A percentile compares a stretch with the other conserved stretches of the same genome.
phyloP scores from a whole-genome alignment of 345 rosid genomes.

The Orychophragmus violaceus region DNA sequence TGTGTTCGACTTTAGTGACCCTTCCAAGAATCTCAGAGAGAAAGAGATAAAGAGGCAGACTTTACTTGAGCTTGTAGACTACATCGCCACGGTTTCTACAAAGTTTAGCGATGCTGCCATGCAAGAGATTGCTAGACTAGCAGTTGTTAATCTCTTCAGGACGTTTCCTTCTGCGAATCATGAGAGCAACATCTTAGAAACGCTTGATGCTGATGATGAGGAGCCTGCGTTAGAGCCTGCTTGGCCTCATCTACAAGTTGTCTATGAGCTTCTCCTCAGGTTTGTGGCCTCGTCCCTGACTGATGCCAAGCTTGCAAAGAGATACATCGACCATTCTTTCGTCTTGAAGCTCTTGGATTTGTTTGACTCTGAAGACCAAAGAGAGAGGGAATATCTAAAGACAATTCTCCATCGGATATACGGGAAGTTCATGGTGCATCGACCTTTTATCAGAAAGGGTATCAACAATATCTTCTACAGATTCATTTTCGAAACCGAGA shows the following conservation, averaged over 20 bases:
- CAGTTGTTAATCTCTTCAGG: conserved; percentile 49
- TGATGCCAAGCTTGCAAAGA: conserved; percentile 60
- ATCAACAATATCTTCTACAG: conserved; percentile 64
- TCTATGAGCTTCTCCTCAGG: conserved; percentile 55
- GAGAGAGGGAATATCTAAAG: conserved; percentile 66
- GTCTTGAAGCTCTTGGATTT: conserved; percentile 54
- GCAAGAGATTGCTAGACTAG: conserved; percentile 52
- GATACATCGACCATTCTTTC: conserved; percentile 57
- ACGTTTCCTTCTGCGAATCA: conserved; percentile 40
- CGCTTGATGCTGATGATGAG: conserved; percentile 55
- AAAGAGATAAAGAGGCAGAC: conserved; percentile 78
- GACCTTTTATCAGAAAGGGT: conserved; percentile 59
- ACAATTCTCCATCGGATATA: conserved; percentile 56
- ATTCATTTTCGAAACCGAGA: conserved; percentile 67
- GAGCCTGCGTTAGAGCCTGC: conserved; percentile 51
- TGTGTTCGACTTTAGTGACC: conserved; percentile 63
- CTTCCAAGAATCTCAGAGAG: conserved; percentile 57
- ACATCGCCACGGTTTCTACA: conserved; percentile 38
- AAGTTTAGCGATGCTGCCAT: conserved; percentile 53
- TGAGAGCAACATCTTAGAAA: conserved; percentile 38
- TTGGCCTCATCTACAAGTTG: conserved; percentile 69
- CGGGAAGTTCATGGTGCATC: conserved; percentile 69
- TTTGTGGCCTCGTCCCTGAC: conserved; percentile 56
- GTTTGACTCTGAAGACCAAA: conserved; percentile 65
- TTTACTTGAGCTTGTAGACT: conserved; percentile 69